Conservation (phyloP, 2,329 filamentous ascomycete genomes). For the Xylariales sp. region DNA sequence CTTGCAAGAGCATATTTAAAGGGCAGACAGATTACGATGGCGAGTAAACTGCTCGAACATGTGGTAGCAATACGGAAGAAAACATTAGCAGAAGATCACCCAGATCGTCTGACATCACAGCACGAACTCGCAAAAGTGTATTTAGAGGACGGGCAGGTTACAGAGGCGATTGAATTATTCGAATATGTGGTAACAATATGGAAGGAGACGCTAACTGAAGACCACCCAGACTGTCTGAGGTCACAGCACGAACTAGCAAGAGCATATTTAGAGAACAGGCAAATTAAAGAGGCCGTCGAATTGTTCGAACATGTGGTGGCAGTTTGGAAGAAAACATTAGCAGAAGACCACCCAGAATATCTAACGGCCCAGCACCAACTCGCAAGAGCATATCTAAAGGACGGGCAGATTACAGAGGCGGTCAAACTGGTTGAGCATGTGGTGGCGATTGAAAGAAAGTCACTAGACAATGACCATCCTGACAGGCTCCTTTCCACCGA, state of each 20-base stretch:
- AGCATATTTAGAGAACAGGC: slow-evolving; percentile 1
- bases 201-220: not conserved
- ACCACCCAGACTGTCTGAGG: not conserved
- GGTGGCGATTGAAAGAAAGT: not conserved
- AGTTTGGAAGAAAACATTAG: not conserved
- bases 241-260: not conserved
- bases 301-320: slow-evolving; percentile 7
- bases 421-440: slow-evolving; percentile 8
- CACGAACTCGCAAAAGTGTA: not conserved
- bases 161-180: slow-evolving; percentile 10
- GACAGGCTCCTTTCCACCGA: slow-evolving; percentile 8
- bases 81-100: not conserved
- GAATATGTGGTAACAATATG: slow-evolving; percentile 3
- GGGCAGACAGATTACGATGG: slow-evolving; percentile 4
- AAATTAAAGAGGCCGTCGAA: slow-evolving; percentile 9
- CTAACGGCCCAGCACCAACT: not conserved
- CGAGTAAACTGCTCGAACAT: slow-evolving; percentile 10
- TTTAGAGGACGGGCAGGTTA: not conserved
- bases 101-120: not conserved
- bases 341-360: slow-evolving; percentile 1
- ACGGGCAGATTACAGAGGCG: slow-evolving; percentile 9
- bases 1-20: not conserved
- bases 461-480: not conserved
- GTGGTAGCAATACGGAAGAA: not conserved
- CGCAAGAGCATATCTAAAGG: not conserved